Conservation (phyloP, 2,329 filamentous ascomycete genomes). For the Cytospora paraplurivora region DNA sequence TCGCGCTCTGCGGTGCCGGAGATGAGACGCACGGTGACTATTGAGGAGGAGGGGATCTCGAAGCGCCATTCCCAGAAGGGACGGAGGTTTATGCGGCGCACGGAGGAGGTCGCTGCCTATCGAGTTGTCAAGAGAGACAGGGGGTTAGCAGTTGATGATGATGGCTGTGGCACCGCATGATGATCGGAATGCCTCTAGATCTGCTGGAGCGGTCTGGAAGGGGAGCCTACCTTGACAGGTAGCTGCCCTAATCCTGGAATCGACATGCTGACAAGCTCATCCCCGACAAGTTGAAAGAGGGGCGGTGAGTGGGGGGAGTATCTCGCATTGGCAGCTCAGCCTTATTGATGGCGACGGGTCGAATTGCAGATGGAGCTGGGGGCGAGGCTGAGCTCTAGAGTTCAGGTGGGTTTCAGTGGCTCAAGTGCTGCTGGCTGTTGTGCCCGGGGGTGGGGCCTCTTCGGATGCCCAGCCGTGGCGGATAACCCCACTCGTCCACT, state of each 20-base stretch:
- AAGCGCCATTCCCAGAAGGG: slow-evolving; percentile 79
- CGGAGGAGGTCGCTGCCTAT: slow-evolving; percentile 44
- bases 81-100: slow-evolving; percentile 55
- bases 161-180: neutral
- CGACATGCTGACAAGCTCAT: slow-evolving; percentile 55
- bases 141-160: neutral
- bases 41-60: slow-evolving; percentile 59
- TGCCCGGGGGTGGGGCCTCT: neutral
- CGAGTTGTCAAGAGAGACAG: neutral
- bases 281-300: slow-evolving; percentile 27
- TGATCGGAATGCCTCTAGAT: neutral
- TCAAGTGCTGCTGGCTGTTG: neutral
- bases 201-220: neutral
- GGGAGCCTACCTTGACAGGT: slow-evolving; percentile 54
- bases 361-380: slow-evolving; percentile 11
- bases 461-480: neutral
- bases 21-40: slow-evolving; percentile 61
- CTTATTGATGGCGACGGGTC: slow-evolving; percentile 13
- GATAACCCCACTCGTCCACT: neutral
- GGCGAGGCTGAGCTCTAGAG: neutral
- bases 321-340: slow-evolving; percentile 20
- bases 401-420: neutral
- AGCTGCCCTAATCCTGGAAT: slow-evolving; percentile 74
- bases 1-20: slow-evolving; percentile 90
- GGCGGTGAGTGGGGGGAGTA: slow-evolving; percentile 2